Evolutionary conservation across 139 green algal genomes (phyloP).

Genomic region (Closterium sp.): DNA sequence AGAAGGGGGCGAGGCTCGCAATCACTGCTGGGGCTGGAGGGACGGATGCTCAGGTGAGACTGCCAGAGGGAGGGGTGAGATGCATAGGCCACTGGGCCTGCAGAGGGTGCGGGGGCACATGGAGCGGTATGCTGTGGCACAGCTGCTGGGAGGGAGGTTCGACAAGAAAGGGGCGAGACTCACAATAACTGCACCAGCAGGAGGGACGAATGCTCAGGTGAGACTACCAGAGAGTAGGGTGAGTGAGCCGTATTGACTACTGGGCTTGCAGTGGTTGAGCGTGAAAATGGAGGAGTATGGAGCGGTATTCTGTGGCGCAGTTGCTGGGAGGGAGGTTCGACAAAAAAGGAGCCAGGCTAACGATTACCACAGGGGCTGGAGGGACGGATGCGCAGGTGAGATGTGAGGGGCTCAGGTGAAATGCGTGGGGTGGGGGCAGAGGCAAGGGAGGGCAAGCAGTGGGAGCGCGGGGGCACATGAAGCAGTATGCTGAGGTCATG

Average conservation of each 20-base stretch:
- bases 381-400: constrained; percentile 66
- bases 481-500: not conserved
- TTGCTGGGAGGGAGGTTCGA: constrained; percentile 51
- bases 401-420: not conserved
- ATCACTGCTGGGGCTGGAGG: too few relatives aligned
- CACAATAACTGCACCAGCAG: constrained; percentile 51
- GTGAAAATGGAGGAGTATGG: not conserved
- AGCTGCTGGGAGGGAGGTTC: constrained; percentile 48
- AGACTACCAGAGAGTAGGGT: constrained; percentile 74
- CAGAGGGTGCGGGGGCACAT: constrained; percentile 10
- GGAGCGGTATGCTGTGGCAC: constrained; percentile 32
- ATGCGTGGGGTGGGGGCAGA: not conserved
- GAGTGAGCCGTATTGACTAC: too few relatives aligned
- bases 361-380: constrained; percentile 52
- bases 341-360: constrained; percentile 13
- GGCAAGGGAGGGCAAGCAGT: too few relatives aligned
- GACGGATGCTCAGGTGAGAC: too few relatives aligned
- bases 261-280: not conserved
- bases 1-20: too few relatives aligned
- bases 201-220: constrained; percentile 75
- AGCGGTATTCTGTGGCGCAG: constrained; percentile 26
- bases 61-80: too few relatives aligned
- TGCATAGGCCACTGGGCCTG: too few relatives aligned
- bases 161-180: constrained; percentile 36
- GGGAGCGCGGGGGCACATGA: too few relatives aligned